phyloP scores from a whole-genome alignment of 2,329 filamentous ascomycete species.

The Aspergillus vadensis region DNA sequence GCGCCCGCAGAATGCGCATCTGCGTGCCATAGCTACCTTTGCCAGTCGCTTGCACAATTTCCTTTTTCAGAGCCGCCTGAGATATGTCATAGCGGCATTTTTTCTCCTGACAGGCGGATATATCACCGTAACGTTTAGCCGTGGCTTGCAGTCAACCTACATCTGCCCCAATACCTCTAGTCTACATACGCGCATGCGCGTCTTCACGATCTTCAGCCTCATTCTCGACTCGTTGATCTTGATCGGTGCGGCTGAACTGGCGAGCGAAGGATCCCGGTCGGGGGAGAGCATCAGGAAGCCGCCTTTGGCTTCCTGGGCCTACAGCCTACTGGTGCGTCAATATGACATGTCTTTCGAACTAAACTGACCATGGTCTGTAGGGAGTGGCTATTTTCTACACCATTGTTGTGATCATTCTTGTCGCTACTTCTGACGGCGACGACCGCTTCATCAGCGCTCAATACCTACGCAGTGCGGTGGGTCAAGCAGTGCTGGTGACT shows the following conservation, averaged over 20 bases:
- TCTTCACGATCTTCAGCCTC: constrained; percentile 41
- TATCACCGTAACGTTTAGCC: constrained; percentile 37
- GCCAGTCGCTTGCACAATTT: constrained; percentile 34
- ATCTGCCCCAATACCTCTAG: constrained; percentile 50
- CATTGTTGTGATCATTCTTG: constrained; percentile 38
- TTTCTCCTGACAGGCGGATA: constrained; percentile 44
- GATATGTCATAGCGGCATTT: constrained; percentile 42
- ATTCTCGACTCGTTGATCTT: constrained; percentile 47
- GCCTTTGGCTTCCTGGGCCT: constrained; percentile 31
- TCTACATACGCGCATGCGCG: constrained; percentile 37
- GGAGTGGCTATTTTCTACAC: constrained; percentile 41
- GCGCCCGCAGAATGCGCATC: constrained; percentile 18
- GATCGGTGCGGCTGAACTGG: constrained; percentile 36
- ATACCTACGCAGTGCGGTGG: constrained; percentile 43
- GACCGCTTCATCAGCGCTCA: constrained; percentile 42
- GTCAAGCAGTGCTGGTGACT: constrained; percentile 39
- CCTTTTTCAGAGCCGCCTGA: constrained; percentile 37
- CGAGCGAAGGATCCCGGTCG: constrained; percentile 21
- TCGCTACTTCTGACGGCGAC: constrained; percentile 36
- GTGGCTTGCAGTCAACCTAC: constrained; percentile 48
- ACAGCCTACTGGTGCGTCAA: constrained; percentile 33
- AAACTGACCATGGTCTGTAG: constrained; percentile 20
- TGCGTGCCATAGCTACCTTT: constrained; percentile 24
- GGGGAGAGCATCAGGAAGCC: constrained; percentile 29
- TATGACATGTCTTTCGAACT: neutral